Base-by-base conservation (phyloP, 2,329 filamentous ascomycete genomes). In the Grosmannia clavigera region DNA sequence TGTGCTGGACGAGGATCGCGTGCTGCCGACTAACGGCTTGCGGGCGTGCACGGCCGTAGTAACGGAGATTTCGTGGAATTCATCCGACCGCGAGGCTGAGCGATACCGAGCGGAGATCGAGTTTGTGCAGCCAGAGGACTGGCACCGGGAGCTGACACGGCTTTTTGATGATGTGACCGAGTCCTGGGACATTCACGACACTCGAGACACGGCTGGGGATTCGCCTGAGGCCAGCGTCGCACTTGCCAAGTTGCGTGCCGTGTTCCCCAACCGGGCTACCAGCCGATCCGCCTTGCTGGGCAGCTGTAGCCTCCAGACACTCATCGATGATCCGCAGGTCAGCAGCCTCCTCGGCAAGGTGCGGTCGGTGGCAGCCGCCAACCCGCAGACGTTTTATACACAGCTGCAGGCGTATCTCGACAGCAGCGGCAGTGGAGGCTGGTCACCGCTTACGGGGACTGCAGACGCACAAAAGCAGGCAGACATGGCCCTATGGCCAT, bases 1-100 rank as follows among this genome's bases (percentile, higher is more conserved):
- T 0, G 66, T 86, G 40, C 72, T 86, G 0, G 81, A 85, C 35
- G 80, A 86, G 64, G 81, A 85, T 63, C 19, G 74, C 75, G 63
- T 75, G 6, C 61, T 74, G 0, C 73, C 70, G 0, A 74, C 72
- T 0, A 72, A 66, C 57, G 81, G 81, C 66, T 81, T 85, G 76
- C 71, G 80, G 33, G 82, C 83, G 0, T 85, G 82, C 60, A 86
- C 83, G 0, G 81, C 82, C 0, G 79, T 81, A 0, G 76, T 83
- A 0, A 86, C 82, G 0, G 82, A 86, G 65, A 75, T 86, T 1
- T 77, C 76, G 0, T 85, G 75, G 68, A 85, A 85, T 57, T 19
- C 74, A 29, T 75, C 71, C 9, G 66, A 73, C 0, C 67, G 76
- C 5, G 68, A 72, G 0, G 38, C 58, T 0, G 58, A 67, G 43